These are phyloP conservation scores for Metarhizium rileyi DNA, from an alignment of 2,329 filamentous ascomycete genomes.

Conservation along the genomic window DNA sequence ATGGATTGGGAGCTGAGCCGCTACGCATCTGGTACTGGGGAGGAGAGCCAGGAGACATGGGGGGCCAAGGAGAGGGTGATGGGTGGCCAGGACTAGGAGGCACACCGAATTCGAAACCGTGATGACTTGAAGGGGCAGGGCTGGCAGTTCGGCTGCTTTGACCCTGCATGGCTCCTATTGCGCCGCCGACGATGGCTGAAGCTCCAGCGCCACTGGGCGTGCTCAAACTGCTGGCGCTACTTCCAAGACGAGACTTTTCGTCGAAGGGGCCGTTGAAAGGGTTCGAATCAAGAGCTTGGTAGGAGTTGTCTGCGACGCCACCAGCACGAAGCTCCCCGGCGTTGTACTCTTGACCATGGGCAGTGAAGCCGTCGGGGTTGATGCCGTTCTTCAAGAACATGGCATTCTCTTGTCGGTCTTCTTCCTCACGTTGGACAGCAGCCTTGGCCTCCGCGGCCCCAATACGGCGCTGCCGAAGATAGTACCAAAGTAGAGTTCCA, in stretches of 20 bases:
- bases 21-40: conserved; percentile 6
- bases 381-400: conserved; percentile 37
- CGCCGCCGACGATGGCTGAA: conserved; percentile 5
- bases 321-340: conserved; percentile 8
- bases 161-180: background rate
- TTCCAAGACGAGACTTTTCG: conserved; percentile 6
- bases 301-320: conserved; percentile 10
- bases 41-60: conserved; percentile 1
- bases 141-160: conserved; percentile 6
- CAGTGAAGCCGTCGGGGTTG: conserved; percentile 36
- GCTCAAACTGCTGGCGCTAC: conserved; percentile 7
- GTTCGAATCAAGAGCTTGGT: conserved; percentile 10
- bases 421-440: conserved; percentile 32
- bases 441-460: conserved; percentile 41
- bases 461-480: conserved; percentile 42
- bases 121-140: conserved; percentile 8
- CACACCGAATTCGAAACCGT: conserved; percentile 11
- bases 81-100: conserved; percentile 4
- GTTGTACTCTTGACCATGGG: conserved; percentile 14
- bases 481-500: conserved; percentile 38
- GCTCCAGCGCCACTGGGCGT: conserved; percentile 9
- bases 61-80: background rate
- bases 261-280: conserved; percentile 7
- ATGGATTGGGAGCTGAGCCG: conserved; percentile 3
- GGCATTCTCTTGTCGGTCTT: conserved; percentile 42